Conservation (phyloP, 2,329 filamentous ascomycete species). For the Botrytis pseudocinerea region DNA sequence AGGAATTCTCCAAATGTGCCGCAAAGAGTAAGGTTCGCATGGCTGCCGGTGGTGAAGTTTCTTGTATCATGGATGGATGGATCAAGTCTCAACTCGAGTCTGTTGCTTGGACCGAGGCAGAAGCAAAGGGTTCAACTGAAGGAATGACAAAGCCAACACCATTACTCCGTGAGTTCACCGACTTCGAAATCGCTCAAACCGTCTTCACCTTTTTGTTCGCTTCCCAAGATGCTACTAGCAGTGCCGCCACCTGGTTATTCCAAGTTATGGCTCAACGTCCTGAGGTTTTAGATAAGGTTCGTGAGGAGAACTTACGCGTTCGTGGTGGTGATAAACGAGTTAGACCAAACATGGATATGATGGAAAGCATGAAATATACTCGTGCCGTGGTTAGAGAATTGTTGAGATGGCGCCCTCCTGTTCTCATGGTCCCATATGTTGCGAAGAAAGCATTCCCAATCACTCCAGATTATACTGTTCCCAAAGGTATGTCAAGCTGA, state of each 20-base stretch:
- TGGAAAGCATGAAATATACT: constrained; percentile 88
- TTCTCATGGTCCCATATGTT: constrained; percentile 94
- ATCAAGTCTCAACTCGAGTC: constrained; percentile 85
- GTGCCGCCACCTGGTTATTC: constrained; percentile 91
- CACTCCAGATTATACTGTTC: constrained; percentile 82
- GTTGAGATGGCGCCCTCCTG: constrained; percentile 90
- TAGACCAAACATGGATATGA: constrained; percentile 75
- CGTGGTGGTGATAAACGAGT: constrained; percentile 74
- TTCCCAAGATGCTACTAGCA: constrained; percentile 94
- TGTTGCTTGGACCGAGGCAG: constrained; percentile 74
- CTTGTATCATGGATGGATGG: constrained; percentile 97
- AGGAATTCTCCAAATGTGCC: constrained; percentile 86
- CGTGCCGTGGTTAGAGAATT: constrained; percentile 89
- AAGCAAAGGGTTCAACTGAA: constrained; percentile 70
- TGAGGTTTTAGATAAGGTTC: constrained; percentile 85
- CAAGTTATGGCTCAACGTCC: constrained; percentile 91
- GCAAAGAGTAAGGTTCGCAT: constrained; percentile 92
- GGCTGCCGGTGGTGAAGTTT: constrained; percentile 80
- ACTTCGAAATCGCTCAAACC: constrained; percentile 90
- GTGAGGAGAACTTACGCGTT: constrained; percentile 81
- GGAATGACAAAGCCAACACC: constrained; percentile 77
- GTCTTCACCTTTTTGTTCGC: constrained; percentile 97
- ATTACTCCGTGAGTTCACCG: constrained; percentile 80
- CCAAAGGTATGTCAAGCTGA: constrained; percentile 64
- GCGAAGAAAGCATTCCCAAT: constrained; percentile 96